phyloP scores from a whole-genome alignment of 495 filamentous ascomycete species.

The Sporormia fimetaria region DNA sequence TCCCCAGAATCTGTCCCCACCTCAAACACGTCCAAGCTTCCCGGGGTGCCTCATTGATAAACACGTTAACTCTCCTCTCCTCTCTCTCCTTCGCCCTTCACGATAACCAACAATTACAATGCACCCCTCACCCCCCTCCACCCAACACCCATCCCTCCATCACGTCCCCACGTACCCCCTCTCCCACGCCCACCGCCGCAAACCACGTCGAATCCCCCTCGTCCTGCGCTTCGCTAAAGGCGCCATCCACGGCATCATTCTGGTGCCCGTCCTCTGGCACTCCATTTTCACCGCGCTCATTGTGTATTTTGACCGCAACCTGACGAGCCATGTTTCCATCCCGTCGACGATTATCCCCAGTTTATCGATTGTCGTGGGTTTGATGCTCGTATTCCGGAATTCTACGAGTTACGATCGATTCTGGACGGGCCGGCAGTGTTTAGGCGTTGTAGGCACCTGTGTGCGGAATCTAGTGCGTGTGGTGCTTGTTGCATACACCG shows the following conservation, averaged over 20 bases:
- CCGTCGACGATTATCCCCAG: slow-evolving; percentile 60
- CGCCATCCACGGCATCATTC: slow-evolving; percentile 55
- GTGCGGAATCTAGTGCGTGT: slow-evolving; percentile 53
- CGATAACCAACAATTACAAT: too few relatives aligned
- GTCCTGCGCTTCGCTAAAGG: slow-evolving; percentile 67
- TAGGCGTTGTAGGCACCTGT: slow-evolving; percentile 46
- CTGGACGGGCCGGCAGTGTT: slow-evolving; percentile 55
- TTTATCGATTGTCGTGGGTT: slow-evolving; percentile 66
- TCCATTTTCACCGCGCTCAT: slow-evolving; percentile 52
- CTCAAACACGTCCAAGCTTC: not conserved
- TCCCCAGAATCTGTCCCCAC: slow-evolving; percentile 12
- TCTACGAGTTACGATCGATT: slow-evolving; percentile 60
- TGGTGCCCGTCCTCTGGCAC: slow-evolving; percentile 53
- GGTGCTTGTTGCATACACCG: slow-evolving; percentile 33
- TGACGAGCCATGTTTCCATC: slow-evolving; percentile 45
- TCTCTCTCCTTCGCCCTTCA: too few relatives aligned
- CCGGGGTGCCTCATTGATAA: not conserved
- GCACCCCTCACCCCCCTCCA: not conserved
- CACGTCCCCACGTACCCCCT: slow-evolving; percentile 36
- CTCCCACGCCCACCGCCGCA: slow-evolving; percentile 42
- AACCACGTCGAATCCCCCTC: slow-evolving; percentile 58
- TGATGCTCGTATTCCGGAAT: slow-evolving; percentile 75
- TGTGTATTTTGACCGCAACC: slow-evolving; percentile 49
- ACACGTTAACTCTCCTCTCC: not conserved
- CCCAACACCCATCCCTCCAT: not conserved